Evolutionary conservation across 768 basidiomycete genomes (phyloP).

Genomic region (Leucosporidium scottii): DNA sequence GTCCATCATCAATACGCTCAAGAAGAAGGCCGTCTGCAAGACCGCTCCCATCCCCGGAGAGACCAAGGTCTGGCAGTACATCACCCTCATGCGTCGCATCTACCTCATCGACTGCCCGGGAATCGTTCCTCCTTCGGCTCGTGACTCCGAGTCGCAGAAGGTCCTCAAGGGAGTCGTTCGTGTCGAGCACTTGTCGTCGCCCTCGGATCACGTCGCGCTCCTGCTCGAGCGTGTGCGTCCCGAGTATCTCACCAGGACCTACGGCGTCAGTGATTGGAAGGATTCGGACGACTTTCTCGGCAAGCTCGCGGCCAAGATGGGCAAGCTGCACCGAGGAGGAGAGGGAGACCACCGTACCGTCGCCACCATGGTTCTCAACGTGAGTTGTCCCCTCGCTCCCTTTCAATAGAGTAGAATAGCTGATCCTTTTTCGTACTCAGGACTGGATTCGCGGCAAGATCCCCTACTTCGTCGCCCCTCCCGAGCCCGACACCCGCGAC

Average conservation of each 20-base stretch:
- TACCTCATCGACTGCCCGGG: slow-evolving; percentile 99
- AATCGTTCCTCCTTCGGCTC: slow-evolving; percentile 86
- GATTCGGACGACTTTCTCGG: slow-evolving; percentile 70
- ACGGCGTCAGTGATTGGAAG: slow-evolving; percentile 59
- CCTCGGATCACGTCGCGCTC: slow-evolving; percentile 82
- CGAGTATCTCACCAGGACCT: slow-evolving; percentile 75
- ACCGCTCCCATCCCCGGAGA: slow-evolving; percentile 97
- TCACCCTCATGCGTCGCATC: slow-evolving; percentile 88
- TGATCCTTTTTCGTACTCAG: slow-evolving; percentile 9
- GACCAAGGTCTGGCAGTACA: slow-evolving; percentile 99
- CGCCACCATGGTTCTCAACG: slow-evolving; percentile 87
- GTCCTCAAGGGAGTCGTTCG: slow-evolving; percentile 96
- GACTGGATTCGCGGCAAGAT: slow-evolving; percentile 95
- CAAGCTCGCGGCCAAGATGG: slow-evolving; percentile 79
- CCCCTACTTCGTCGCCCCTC: slow-evolving; percentile 90
- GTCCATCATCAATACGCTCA: slow-evolving; percentile 95
- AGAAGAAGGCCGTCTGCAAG: slow-evolving; percentile 92
- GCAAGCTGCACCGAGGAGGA: slow-evolving; percentile 84
- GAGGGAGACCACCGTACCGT: slow-evolving; percentile 88
- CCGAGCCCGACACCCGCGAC: slow-evolving; percentile 59
- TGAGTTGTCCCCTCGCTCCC: slow-evolving; percentile 6
- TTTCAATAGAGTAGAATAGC: background rate
- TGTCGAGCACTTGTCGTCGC: slow-evolving; percentile 85
- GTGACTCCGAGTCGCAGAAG: slow-evolving; percentile 79
- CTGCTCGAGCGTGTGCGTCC: slow-evolving; percentile 88